Evolutionary conservation across 257 asterid genomes (phyloP).

Genomic region (Solanum appendiculatum): DNA sequence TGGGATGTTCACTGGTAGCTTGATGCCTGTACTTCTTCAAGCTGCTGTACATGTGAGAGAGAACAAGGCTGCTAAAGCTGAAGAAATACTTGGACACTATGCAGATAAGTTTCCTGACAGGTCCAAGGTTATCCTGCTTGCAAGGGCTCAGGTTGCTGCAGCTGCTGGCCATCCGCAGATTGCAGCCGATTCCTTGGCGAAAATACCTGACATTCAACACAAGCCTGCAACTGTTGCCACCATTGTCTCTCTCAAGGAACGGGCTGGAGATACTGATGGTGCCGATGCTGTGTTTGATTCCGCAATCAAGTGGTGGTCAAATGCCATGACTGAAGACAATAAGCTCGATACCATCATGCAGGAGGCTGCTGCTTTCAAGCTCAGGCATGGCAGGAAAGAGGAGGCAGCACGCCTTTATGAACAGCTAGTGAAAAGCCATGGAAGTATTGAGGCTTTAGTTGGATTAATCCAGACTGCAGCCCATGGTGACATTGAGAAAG

Average conservation of each 20-base stretch:
- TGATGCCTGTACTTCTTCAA: no score
- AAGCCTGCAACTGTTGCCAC: constrained; percentile 85
- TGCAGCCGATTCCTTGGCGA: constrained; percentile 81
- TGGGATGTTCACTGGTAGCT: no score
- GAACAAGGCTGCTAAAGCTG: constrained; percentile 37
- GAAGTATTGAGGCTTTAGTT: constrained; percentile 68
- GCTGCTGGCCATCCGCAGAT: constrained; percentile 85
- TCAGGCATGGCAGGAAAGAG: constrained; percentile 71
- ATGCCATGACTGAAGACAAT: constrained; percentile 74
- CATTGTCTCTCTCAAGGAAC: constrained; percentile 72
- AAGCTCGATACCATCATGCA: constrained; percentile 59
- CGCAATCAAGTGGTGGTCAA: constrained; percentile 78
- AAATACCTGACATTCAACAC: constrained; percentile 74
- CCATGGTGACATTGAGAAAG: constrained; percentile 64
- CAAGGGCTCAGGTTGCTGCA: constrained; percentile 89
- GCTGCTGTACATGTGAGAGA: no score
- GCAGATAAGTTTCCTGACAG: constrained; percentile 67
- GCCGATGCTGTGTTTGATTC: constrained; percentile 72
- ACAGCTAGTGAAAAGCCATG: constrained; percentile 58
- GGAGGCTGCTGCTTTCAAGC: constrained; percentile 92
- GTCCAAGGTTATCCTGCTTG: constrained; percentile 50
- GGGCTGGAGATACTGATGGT: constrained; percentile 76
- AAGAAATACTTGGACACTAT: constrained; percentile 60
- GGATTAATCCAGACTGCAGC: constrained; percentile 85
- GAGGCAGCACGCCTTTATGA: constrained; percentile 82